Evolutionary conservation across 2,329 filamentous ascomycete genomes (phyloP).

Genomic region (Macrophomina pseudophaseolina): DNA sequence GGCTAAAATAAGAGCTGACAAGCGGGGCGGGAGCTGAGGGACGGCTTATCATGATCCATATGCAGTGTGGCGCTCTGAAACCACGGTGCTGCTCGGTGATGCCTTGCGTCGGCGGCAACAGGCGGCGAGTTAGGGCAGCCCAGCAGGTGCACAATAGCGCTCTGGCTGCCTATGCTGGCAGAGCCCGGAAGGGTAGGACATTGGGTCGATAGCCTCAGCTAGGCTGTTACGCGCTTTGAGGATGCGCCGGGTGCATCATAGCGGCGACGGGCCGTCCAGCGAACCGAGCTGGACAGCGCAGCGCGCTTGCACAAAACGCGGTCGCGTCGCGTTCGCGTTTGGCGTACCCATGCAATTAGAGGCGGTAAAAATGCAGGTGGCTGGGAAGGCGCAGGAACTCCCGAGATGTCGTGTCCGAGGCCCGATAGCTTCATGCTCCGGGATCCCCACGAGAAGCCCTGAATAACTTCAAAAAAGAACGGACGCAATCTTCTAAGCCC

Average conservation of each 20-base stretch:
- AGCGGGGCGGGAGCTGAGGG: slow-evolving; percentile 16
- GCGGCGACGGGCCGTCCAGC: neutral
- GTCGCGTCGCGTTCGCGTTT: slow-evolving; percentile 17
- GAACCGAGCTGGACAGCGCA: neutral
- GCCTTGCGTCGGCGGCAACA: slow-evolving; percentile 19
- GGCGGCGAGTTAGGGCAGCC: slow-evolving; percentile 12
- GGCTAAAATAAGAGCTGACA: slow-evolving; percentile 8
- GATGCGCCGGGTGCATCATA: neutral
- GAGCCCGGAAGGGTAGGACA: neutral
- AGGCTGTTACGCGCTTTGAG: neutral
- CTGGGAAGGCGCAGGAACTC: neutral
- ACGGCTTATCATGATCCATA: slow-evolving; percentile 9
- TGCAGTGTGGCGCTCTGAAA: slow-evolving; percentile 8
- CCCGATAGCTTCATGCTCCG: no score
- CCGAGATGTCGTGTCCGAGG: no score
- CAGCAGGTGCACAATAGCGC: neutral
- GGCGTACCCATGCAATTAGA: neutral
- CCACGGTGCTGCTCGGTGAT: neutral
- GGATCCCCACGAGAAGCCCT: no score
- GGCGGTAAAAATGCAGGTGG: neutral
- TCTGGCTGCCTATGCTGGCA: neutral
- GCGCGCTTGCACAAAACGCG: slow-evolving; percentile 11
- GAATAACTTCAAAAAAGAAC: no score
- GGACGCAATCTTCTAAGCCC: no score
- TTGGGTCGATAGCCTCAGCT: neutral